Percentiles rank a stretch among this genome's conserved stretches.
These are phyloP conservation scores for Iris pallida DNA, from an alignment of 116 monocot species.

Conservation along the genomic window DNA sequence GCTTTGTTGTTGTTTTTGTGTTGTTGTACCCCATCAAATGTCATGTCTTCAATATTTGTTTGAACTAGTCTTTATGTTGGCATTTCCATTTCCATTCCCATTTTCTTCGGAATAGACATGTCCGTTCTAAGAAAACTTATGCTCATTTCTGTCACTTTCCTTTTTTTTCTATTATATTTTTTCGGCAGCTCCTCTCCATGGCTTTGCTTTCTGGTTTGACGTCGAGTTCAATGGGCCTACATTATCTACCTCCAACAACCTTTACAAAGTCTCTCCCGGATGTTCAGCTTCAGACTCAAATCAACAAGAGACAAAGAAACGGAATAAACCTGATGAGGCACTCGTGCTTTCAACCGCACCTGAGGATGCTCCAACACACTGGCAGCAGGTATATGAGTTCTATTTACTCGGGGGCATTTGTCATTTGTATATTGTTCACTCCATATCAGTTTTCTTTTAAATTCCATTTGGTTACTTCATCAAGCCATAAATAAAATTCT, in stretches of 20 bases:
- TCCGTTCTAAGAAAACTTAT: not conserved
- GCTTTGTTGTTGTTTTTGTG: too few species aligned
- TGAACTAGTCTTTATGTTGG: not conserved
- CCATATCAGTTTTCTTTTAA: not conserved
- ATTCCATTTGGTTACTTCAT: not conserved
- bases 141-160: not conserved
- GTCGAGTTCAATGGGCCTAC: slow-evolving; percentile 81
- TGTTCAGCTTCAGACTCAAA: slow-evolving; percentile 15
- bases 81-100: not conserved
- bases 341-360: slow-evolving; percentile 86
- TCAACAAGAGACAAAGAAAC: slow-evolving; percentile 33
- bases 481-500: too few species aligned
- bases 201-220: slow-evolving; percentile 97
- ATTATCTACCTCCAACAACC: slow-evolving; percentile 21
- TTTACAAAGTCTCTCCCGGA: slow-evolving; percentile 9
- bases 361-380: slow-evolving; percentile 89
- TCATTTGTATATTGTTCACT: not conserved
- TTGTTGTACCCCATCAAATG: too few species aligned
- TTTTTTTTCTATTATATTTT: slow-evolving; percentile 2
- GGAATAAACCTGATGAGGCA: slow-evolving; percentile 40
- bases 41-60: too few species aligned
- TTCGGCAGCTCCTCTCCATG: slow-evolving; percentile 76
- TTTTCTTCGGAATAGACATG: not conserved
- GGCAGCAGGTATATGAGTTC: slow-evolving; percentile 71
- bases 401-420: not conserved